Evolutionary conservation across 2,329 filamentous ascomycete species (phyloP).

Genomic region (Fusarium hostae): DNA sequence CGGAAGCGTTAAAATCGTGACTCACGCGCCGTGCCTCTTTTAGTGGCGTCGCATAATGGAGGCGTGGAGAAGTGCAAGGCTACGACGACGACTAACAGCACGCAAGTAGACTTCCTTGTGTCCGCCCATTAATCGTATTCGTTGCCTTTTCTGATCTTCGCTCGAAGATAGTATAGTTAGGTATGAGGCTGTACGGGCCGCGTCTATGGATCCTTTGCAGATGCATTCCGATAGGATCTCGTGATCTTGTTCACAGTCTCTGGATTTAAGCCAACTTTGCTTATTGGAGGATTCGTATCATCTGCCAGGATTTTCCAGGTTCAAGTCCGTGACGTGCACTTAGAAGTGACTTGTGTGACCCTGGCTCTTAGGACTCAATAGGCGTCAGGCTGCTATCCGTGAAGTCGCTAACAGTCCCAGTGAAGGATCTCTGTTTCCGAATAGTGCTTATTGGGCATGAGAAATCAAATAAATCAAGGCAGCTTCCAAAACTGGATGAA

Average conservation of each 20-base stretch:
- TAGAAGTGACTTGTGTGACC: slow-evolving; percentile 25
- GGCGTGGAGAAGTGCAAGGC: slow-evolving; percentile 40
- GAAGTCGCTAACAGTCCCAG: slow-evolving; percentile 17
- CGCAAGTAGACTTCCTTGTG: slow-evolving; percentile 5
- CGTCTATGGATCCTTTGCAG: slow-evolving; percentile 4
- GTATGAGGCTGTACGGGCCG: slow-evolving; percentile 29
- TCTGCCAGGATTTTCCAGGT: slow-evolving; percentile 18
- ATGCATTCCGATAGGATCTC: slow-evolving; percentile 20
- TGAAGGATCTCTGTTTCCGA: slow-evolving; percentile 17
- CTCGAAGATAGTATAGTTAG: slow-evolving; percentile 28
- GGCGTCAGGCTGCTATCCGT: slow-evolving; percentile 32
- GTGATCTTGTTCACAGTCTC: slow-evolving; percentile 42
- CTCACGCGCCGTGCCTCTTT: slow-evolving; percentile 37
- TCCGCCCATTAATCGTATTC: background rate
- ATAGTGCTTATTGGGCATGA: slow-evolving; percentile 24
- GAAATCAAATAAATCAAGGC: background rate
- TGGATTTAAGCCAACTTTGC: slow-evolving; percentile 21
- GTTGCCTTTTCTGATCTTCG: slow-evolving; percentile 25
- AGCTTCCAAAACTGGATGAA: slow-evolving; percentile 6
- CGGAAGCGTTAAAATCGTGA: slow-evolving; percentile 34
- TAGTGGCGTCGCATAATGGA: slow-evolving; percentile 39
- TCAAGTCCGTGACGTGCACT: slow-evolving; percentile 38
- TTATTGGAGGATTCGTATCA: slow-evolving; percentile 30
- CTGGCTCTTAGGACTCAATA: slow-evolving; percentile 9
- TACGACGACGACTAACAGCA: slow-evolving; percentile 41